Conservation (phyloP, 148 eudicot genomes). For the Hydrangea macrophylla region DNA sequence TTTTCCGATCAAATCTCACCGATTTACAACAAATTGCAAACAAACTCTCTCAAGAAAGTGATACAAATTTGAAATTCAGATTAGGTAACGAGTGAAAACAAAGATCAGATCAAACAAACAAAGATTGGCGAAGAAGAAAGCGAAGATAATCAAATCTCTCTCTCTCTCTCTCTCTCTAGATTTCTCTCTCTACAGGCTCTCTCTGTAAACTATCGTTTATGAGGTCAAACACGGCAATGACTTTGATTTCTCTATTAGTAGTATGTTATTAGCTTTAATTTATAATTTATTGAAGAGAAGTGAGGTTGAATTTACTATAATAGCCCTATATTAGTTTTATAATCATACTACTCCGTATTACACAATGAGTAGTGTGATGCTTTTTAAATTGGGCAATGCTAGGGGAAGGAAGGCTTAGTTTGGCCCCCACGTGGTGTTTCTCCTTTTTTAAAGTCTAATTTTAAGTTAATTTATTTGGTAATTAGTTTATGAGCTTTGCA, state of each 20-base stretch:
- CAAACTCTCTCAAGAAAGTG: conserved; percentile 7
- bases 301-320: too few species aligned
- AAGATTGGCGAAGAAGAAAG: conserved; percentile 10
- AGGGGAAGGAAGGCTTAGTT: too few species aligned
- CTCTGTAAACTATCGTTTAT: conserved; percentile 22
- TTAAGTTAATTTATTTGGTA: too few species aligned
- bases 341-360: not conserved
- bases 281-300: not conserved
- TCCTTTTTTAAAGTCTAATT: too few species aligned
- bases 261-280: not conserved
- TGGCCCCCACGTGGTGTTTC: too few species aligned
- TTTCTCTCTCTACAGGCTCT: conserved; percentile 19
- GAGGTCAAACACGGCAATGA: conserved; percentile 93
- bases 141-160: not conserved
- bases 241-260: conserved; percentile 31
- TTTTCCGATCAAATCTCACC: conserved; percentile 4
- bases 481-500: too few species aligned
- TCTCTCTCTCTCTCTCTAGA: conserved; percentile 1
- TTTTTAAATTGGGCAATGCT: too few species aligned
- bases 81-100: not conserved
- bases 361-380: too few species aligned
- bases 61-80: not conserved
- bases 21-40: not conserved
- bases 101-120: conserved; percentile 3
- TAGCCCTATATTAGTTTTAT: too few species aligned